Evolutionary conservation across 1,284 basidiomycete genomes (phyloP).

Genomic region (Inonotus hispidus): DNA sequence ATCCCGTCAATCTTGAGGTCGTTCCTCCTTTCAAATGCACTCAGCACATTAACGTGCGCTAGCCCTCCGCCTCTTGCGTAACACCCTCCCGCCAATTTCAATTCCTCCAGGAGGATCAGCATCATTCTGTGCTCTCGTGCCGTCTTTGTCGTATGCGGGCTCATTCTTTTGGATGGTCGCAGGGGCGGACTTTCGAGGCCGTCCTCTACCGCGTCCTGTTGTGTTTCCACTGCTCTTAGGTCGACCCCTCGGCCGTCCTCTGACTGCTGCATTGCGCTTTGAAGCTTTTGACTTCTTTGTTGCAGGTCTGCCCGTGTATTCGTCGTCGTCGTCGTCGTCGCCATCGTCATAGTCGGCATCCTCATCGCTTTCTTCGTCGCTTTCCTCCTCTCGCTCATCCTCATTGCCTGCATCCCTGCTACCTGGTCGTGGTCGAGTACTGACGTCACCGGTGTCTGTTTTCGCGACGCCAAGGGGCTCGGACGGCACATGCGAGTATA

Average conservation of each 20-base stretch:
- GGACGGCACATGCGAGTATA: not conserved
- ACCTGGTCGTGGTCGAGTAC: not conserved
- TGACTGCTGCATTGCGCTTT: not conserved
- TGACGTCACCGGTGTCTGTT: not conserved
- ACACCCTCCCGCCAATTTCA: not conserved
- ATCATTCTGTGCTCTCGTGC: not conserved
- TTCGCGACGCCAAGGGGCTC: not conserved
- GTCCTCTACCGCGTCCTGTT: not conserved
- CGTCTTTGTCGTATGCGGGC: not conserved
- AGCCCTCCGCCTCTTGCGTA: not conserved
- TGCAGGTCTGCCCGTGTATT: not conserved
- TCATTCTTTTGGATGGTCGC: not conserved
- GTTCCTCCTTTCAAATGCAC: not conserved
- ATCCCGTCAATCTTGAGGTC: not conserved
- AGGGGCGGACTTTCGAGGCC: not conserved
- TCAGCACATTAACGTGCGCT: not conserved
- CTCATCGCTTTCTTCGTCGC: not conserved
- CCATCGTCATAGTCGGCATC: not conserved
- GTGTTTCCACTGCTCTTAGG: not conserved
- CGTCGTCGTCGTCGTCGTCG: not conserved
- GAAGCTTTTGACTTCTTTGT: not conserved
- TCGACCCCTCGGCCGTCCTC: not conserved
- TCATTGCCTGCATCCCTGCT: not conserved
- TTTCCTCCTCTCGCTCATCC: not conserved
- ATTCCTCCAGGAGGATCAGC: not conserved